Evolutionary conservation across 2,329 filamentous ascomycete species (phyloP).

Genomic region (Hyphodiscus sp.): DNA sequence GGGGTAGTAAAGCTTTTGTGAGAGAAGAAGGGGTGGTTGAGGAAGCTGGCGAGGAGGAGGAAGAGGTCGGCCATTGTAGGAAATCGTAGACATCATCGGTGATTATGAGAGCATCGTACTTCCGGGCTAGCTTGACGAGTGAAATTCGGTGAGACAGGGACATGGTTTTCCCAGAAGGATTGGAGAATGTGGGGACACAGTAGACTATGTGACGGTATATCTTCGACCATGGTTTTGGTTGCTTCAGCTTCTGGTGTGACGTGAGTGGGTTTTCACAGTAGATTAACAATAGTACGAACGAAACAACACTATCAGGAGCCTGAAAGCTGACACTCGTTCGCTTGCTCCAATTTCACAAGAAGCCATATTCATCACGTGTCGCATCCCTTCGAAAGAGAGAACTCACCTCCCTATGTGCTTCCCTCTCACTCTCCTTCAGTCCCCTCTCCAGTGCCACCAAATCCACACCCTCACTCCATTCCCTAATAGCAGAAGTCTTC

Average conservation of each 20-base stretch:
- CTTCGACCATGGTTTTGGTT: constrained; percentile 55
- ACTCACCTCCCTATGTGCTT: constrained; percentile 1
- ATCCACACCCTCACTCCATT: constrained; percentile 74
- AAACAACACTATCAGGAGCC: too few species aligned
- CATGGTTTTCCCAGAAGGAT: constrained; percentile 83
- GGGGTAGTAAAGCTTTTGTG: constrained; percentile 44
- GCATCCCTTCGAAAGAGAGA: not conserved
- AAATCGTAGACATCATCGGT: constrained; percentile 94
- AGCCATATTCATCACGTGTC: too few species aligned
- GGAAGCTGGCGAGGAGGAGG: constrained; percentile 3
- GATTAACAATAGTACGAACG: not conserved
- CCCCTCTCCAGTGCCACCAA: constrained; percentile 47
- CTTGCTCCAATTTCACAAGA: too few species aligned
- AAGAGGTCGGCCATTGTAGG: constrained; percentile 63
- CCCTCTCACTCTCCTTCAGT: constrained; percentile 11
- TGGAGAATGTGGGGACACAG: constrained; percentile 79
- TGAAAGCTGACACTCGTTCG: not conserved
- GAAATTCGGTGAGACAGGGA: constrained; percentile 57
- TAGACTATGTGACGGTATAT: constrained; percentile 87
- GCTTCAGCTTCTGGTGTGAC: constrained; percentile 4
- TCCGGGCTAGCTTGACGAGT: constrained; percentile 70
- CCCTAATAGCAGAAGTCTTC: constrained; percentile 62
- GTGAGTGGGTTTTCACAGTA: not conserved
- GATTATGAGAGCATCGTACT: constrained; percentile 75
- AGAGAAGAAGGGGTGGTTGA: constrained; percentile 6